These are phyloP conservation scores for Neckera pumila DNA, from an alignment of 225 moss, liverwort and hornwort species.

Conservation along the genomic window DNA sequence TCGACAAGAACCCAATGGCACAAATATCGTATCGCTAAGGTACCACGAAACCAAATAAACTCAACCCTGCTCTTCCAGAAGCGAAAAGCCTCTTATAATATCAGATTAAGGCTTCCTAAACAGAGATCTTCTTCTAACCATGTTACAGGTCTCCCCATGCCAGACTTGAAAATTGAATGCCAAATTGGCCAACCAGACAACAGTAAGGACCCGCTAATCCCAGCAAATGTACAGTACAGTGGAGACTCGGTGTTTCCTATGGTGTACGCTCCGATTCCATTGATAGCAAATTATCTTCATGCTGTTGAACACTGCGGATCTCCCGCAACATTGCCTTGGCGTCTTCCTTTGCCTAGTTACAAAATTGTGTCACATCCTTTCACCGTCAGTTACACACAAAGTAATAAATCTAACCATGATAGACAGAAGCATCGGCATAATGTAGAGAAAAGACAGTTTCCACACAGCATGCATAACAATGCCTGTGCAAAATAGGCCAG, in stretches of 20 bases:
- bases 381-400: not conserved
- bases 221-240: not conserved
- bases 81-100: not conserved
- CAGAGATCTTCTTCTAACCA: not conserved
- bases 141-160: not conserved
- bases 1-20: too few relatives aligned
- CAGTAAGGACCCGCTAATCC: not conserved
- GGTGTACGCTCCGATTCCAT: constrained; percentile 87
- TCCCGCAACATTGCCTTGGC: constrained; percentile 92
- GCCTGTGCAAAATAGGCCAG: not conserved
- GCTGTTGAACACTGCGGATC: constrained; percentile 94
- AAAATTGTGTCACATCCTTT: not conserved
- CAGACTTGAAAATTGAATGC: not conserved
- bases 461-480: not conserved
- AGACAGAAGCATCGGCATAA: not conserved
- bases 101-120: not conserved
- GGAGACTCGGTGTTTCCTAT: not conserved
- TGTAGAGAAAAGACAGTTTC: not conserved
- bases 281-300: constrained; percentile 52
- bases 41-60: not conserved
- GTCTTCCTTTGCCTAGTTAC: constrained; percentile 82
- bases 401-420: not conserved
- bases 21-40: too few relatives aligned
- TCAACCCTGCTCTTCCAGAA: not conserved
- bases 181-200: not conserved